Evolutionary conservation across 2,329 filamentous ascomycete genomes (phyloP), one percentile per base, ranked within the genome.

Genomic region (Scleromitrula shiraiana): DNA sequence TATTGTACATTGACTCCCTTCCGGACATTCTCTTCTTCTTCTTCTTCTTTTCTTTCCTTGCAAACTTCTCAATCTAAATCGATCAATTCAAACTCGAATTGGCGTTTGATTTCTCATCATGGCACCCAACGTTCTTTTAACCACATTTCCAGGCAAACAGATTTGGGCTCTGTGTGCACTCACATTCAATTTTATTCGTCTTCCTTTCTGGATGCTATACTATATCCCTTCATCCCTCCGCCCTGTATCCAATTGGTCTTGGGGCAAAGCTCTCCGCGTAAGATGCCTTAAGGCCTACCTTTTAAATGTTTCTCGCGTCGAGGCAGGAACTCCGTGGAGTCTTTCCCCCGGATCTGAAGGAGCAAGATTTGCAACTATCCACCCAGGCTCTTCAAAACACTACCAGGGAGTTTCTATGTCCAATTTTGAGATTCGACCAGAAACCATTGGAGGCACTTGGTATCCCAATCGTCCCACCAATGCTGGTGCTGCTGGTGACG

Each of bases 401-500:
- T 50, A 50, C 19, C 20, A 19, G 14, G 48, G 48, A 2, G 23
- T 46, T 9, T 24, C 29, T 1, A 20, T 20, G 12, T 14, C 35
- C 8, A 44, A 50, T 19, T 7, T 17, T 0, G 7, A 37, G 7
- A 46, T 46, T n/a, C 9, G 2, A 9, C 48, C 48, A 3, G n/a
- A 37, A n/a, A 14, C 9, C 7, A 29, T 50, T 6, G 63, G 63
- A 3, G 61, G 61, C 2, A 64, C 61, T 2, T 65, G 63, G 62
- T 65, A 55, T 37, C 59, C 60, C 8, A 12, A 33, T 7, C 50
- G 42, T 4, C 50, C 37, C 17, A 9, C 24, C 4, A 24, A 12
- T 30, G 20, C 10, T 9, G 26, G 6, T 9, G 29, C 2, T 8
- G 20, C 17, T 8, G 29, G 17, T 8, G 62, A 55, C 1, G 65